Base-by-base conservation (phyloP, 1,284 basidiomycete species). In the Hypsizygus ulmarius region DNA sequence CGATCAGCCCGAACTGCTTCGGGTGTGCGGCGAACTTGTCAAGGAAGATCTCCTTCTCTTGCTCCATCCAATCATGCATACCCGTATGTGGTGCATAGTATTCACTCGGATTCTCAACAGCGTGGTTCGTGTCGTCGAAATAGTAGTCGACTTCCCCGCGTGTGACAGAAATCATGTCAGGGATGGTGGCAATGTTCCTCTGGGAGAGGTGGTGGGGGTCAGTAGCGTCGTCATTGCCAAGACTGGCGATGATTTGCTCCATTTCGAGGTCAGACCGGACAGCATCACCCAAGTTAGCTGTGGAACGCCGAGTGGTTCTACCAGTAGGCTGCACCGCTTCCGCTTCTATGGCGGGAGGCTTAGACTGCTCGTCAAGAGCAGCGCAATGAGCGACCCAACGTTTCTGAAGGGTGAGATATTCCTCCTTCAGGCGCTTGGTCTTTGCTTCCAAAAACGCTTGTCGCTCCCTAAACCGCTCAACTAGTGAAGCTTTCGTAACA, bases 221-320 rank as follows among this genome's bases (percentile, higher is more conserved):
- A 38, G 88, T 93, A 47, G 92, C 82, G 55, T 96, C 95, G 54
- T 95, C 92, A 57, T 88, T 91, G 39, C 93, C 94, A 33, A 97
- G 73, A 59, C 87, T 93, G 9, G 92, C 93, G 47, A 98, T 86
- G 62, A 98, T 95, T 69, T 95, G 93, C 61, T 97, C 90, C 81
- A 97, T 95, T 73, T 98, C 96, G 48, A 97, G 79, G 66, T 98
- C 96, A 14, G 93, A 94, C 1, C 93, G 84, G 9, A 96, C 94
- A 5, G 91, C 87, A 65, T 98, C 95, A 16, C 93, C 92, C 53
- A 93, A 75, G 14, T 68, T 70, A 0, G 85, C 82, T 34, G 83
- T 75, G 10, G 84, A 81, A 27, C 89, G 81, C 29, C 89, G 77
- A n/a, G 87, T 90, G 27, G 85, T 83, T 40, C 89, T 73, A 2